Evolutionary conservation across 2,329 filamentous ascomycete genomes (phyloP).

Genomic region (Simplicillium aogashimaense): DNA sequence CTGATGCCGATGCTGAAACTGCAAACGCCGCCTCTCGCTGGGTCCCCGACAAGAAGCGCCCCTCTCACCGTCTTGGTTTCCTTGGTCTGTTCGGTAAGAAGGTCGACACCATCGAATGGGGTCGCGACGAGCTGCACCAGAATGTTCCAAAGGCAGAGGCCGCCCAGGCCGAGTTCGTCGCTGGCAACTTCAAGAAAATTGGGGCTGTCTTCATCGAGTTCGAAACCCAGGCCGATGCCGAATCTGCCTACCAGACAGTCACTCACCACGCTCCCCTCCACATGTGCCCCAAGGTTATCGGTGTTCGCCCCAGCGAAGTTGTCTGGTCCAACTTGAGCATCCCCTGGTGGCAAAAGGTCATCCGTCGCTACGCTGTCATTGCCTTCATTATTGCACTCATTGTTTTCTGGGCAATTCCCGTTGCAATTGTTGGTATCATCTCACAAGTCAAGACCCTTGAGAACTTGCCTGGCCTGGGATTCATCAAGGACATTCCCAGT

Average conservation of each 20-base stretch:
- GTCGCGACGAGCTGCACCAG: constrained; percentile 45
- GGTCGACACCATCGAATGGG: constrained; percentile 85
- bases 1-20: constrained; percentile 49
- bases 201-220: constrained; percentile 92
- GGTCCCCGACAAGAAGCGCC: constrained; percentile 57
- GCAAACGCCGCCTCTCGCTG: constrained; percentile 55
- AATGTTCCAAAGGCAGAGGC: constrained; percentile 56
- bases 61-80: constrained; percentile 55
- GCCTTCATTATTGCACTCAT: constrained; percentile 62
- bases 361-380: constrained; percentile 55
- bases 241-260: constrained; percentile 73
- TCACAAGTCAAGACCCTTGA: constrained; percentile 73
- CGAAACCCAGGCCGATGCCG: constrained; percentile 68
- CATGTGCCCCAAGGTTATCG: constrained; percentile 78
- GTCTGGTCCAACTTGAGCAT: constrained; percentile 72
- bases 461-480: constrained; percentile 58
- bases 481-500: constrained; percentile 63
- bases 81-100: constrained; percentile 53
- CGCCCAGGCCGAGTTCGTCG: constrained; percentile 51
- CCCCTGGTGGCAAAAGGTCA: constrained; percentile 64
- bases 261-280: constrained; percentile 73
- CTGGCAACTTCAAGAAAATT: constrained; percentile 52
- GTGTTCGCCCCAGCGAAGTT: constrained; percentile 69
- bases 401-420: constrained; percentile 72
- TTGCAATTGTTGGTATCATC: constrained; percentile 73